phyloP scores from a whole-genome alignment of 768 basidiomycete species.

The Phallus indusiatus region DNA sequence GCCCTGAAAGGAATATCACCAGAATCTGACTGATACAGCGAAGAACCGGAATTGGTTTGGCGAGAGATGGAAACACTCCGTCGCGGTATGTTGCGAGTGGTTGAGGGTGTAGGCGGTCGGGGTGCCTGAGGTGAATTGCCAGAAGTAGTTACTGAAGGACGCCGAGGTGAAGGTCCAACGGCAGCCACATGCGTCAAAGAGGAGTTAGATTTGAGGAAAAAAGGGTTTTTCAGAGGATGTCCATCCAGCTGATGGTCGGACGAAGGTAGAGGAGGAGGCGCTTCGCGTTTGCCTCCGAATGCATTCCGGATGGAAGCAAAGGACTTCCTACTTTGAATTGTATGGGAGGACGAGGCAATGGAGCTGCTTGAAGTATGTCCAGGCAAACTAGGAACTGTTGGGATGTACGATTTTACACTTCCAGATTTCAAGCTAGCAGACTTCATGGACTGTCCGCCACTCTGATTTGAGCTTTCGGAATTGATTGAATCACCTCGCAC shows the following conservation, averaged over 20 bases:
- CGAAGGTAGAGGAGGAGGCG: constrained; percentile 63
- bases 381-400: constrained; percentile 10
- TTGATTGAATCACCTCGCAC: constrained; percentile 68
- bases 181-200: constrained; percentile 46
- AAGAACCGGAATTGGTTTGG: constrained; percentile 66
- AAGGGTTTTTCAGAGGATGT: constrained; percentile 56
- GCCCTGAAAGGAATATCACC: constrained; percentile 43
- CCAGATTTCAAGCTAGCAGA: constrained; percentile 4
- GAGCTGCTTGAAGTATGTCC: constrained; percentile 68
- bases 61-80: constrained; percentile 48
- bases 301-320: constrained; percentile 84
- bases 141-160: constrained; percentile 26
- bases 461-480: constrained; percentile 61
- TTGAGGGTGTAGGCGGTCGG: constrained; percentile 50
- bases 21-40: constrained; percentile 58
- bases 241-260: constrained; percentile 63
- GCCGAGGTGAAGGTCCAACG: constrained; percentile 23
- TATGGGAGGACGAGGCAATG: constrained; percentile 38
- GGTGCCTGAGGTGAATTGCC: constrained; percentile 25
- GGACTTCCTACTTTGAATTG: constrained; percentile 74
- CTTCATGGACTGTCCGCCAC: constrained; percentile 7
- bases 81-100: constrained; percentile 31
- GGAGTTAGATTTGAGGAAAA: constrained; percentile 70
- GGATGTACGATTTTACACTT: constrained; percentile 5
- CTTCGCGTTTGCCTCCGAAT: constrained; percentile 55